Evolutionary conservation across 371 early-diverging fungal species (phyloP).

Genomic region (Parasitella parasitica): DNA sequence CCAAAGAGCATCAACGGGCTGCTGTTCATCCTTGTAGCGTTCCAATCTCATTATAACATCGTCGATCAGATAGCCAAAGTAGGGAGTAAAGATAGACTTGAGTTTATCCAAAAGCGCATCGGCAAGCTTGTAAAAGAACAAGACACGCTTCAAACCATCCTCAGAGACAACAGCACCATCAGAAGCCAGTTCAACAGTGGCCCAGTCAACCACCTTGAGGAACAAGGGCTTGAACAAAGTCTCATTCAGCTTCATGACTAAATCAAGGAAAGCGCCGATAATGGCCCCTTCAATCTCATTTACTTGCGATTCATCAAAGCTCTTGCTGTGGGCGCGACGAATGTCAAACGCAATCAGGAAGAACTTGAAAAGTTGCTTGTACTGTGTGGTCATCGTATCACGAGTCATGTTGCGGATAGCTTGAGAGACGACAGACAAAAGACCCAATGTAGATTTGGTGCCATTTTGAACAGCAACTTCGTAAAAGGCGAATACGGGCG

Average conservation of each 20-base stretch:
- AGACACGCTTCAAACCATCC: conserved; percentile 56
- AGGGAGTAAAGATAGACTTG: conserved; percentile 85
- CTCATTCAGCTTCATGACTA: conserved; percentile 92
- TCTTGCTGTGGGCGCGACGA: conserved; percentile 41
- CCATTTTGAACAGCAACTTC: conserved; percentile 59
- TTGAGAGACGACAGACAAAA: conserved; percentile 65
- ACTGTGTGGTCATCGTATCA: conserved; percentile 64
- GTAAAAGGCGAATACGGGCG: conserved; percentile 66
- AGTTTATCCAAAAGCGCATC: conserved; percentile 74
- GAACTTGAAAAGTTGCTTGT: conserved; percentile 80
- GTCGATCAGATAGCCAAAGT: conserved; percentile 78
- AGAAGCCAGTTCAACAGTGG: conserved; percentile 60
- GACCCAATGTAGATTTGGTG: conserved; percentile 50
- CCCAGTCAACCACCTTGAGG: conserved; percentile 90
- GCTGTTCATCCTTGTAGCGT: conserved; percentile 43
- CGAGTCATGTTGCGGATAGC: conserved; percentile 66
- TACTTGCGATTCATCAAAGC: conserved; percentile 36
- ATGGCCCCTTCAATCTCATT: conserved; percentile 66
- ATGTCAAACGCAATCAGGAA: conserved; percentile 77
- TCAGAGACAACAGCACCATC: conserved; percentile 31
- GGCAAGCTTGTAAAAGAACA: conserved; percentile 79
- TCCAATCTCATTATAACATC: conserved; percentile 62
- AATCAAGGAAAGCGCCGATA: conserved; percentile 72
- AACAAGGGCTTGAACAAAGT: conserved; percentile 91
- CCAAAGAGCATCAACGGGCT: conserved; percentile 55